phyloP scores from a whole-genome alignment of 345 rosid genomes.

The Aurinia saxatilis region DNA sequence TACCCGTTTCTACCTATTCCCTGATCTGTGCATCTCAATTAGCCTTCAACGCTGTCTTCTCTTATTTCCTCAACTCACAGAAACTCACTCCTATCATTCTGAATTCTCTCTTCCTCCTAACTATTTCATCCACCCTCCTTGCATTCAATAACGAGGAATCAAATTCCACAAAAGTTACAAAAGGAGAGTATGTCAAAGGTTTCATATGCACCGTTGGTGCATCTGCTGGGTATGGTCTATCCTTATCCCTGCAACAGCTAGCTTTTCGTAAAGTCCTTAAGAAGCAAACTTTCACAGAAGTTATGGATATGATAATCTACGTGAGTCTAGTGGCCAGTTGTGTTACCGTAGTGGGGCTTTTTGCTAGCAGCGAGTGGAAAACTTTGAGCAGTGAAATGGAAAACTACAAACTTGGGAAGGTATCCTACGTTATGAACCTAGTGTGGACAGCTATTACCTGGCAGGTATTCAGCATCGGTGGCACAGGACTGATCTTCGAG shows the following conservation, averaged over 20 bases:
- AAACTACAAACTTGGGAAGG: conserved; percentile 40
- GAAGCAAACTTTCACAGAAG: conserved; percentile 24
- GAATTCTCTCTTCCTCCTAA: conserved; percentile 47
- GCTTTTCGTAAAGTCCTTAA: conserved; percentile 35
- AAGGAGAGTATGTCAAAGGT: conserved; percentile 29
- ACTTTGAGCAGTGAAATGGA: conserved; percentile 38
- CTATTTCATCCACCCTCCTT: conserved; percentile 48
- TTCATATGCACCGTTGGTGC: conserved; percentile 39
- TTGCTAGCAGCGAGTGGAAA: conserved; percentile 51
- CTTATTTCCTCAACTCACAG: conserved; percentile 43
- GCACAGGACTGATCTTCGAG: conserved; percentile 46
- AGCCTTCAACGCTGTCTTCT: conserved; percentile 53
- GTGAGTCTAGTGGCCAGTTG: conserved; percentile 31
- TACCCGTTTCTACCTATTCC: conserved; percentile 56
- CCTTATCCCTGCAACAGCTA: conserved; percentile 40
- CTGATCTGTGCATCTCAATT: conserved; percentile 47
- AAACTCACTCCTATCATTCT: conserved; percentile 42
- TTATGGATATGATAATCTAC: conserved; percentile 26
- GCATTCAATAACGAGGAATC: conserved; percentile 29
- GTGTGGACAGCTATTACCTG: conserved; percentile 41
- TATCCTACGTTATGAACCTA: conserved; percentile 45
- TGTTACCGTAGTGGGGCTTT: conserved; percentile 37
- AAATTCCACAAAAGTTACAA: conserved; percentile 1
- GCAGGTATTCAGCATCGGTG: conserved; percentile 47
- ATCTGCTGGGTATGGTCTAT: conserved; percentile 42